phyloP scores from a whole-genome alignment of 805 yeast species.

The Metschnikowia amazonensis region DNA sequence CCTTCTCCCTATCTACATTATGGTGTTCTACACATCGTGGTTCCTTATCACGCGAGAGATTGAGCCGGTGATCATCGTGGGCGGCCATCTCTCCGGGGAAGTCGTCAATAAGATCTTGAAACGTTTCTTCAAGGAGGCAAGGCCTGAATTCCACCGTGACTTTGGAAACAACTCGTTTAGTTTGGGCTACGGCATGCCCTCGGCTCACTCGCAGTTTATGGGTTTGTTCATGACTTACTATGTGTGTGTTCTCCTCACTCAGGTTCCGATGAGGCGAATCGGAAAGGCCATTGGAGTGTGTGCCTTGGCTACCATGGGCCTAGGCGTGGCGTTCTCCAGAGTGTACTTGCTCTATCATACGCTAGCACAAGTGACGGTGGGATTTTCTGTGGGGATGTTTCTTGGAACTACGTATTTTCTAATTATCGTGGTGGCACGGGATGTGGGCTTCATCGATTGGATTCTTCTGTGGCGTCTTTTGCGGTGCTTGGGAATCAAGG shows the following conservation, averaged over 20 bases:
- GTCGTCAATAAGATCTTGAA: constrained; percentile 66
- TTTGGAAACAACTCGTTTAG: constrained; percentile 44
- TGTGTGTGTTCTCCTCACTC: constrained; percentile 43
- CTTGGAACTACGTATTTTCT: constrained; percentile 59
- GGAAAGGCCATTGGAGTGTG: constrained; percentile 20
- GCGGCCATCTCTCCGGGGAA: constrained; percentile 82
- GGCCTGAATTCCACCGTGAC: constrained; percentile 60
- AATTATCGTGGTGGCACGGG: constrained; percentile 52
- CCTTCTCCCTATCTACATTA: constrained; percentile 71
- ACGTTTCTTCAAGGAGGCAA: constrained; percentile 57
- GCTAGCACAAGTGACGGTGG: constrained; percentile 67
- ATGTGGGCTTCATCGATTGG: constrained; percentile 65
- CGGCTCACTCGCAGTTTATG: constrained; percentile 96
- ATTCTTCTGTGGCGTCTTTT: constrained; percentile 56
- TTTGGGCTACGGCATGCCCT: constrained; percentile 90
- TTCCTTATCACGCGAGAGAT: constrained; percentile 77
- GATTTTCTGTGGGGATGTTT: constrained; percentile 57
- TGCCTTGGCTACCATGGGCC: constrained; percentile 25
- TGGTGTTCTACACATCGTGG: constrained; percentile 81
- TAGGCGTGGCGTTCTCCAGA: constrained; percentile 62
- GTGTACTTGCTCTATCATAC: constrained; percentile 79
- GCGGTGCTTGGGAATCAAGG: constrained; percentile 52
- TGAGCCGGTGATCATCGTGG: constrained; percentile 78
- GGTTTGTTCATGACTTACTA: constrained; percentile 70
- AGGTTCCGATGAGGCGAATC: constrained; percentile 22